phyloP scores from a whole-genome alignment of 805 yeast genomes.

The Wickerhamiella occidentalis region DNA sequence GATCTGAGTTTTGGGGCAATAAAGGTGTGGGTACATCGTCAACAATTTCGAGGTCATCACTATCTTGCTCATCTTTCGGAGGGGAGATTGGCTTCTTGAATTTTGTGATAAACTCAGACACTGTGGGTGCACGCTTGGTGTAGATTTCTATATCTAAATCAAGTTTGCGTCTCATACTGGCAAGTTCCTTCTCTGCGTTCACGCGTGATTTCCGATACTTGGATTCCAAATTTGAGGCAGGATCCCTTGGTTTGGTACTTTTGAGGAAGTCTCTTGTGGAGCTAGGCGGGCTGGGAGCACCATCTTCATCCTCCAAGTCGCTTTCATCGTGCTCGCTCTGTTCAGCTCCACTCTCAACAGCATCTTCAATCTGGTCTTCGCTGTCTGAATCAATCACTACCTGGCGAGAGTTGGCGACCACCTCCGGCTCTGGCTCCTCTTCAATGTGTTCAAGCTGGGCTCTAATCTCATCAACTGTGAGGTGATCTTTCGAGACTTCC shows the following conservation, averaged over 20 bases:
- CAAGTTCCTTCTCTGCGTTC: constrained; percentile 7
- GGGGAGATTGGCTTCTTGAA: not conserved
- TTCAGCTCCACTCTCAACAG: no score
- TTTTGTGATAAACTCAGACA: not conserved
- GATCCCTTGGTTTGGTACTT: not conserved
- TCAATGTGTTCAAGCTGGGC: not conserved
- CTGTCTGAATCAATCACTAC: not conserved
- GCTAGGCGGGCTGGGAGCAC: not conserved
- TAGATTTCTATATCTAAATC: not conserved
- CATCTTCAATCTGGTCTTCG: not conserved
- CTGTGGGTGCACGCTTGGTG: not conserved
- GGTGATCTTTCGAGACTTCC: not conserved
- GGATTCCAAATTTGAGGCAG: not conserved
- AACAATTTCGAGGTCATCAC: constrained; percentile 1
- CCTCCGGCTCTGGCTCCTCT: not conserved
- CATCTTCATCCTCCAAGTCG: not conserved
- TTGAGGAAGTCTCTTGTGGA: not conserved
- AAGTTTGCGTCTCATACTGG: constrained; percentile 6
- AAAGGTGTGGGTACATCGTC: not conserved
- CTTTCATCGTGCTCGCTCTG: not conserved
- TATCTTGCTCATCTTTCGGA: not conserved
- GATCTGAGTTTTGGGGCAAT: not conserved
- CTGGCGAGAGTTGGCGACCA: not conserved
- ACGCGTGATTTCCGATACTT: not conserved
- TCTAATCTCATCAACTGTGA: not conserved